Evolutionary conservation across 805 yeast species (phyloP), one percentile per base, ranked within the genome.

Genomic region (Hagleromyces aurorensis): DNA sequence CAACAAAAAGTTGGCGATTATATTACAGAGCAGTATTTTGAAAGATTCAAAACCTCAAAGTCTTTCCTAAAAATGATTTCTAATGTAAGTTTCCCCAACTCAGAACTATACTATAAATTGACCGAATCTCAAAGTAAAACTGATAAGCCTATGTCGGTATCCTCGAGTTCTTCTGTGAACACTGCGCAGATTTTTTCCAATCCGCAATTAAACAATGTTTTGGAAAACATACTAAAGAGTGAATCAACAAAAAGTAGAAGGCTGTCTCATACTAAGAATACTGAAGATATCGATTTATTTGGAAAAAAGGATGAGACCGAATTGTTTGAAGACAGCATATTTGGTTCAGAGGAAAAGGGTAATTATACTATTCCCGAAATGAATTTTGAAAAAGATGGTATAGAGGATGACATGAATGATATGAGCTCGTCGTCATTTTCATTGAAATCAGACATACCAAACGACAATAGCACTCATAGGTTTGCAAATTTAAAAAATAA

Each of bases 21-120:
- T n/a, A n/a, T n/a, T n/a, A n/a, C n/a, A n/a, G 57, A 59, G 6
- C 56, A 62, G 1, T 69, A 73, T 39, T 69, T 78, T 37, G 64
- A 63, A n/a, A 69, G 64, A 5, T 85, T 83, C 52, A 73, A 73
- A 41, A 59, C 57, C 19, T 78, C 87, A 0, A 73, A 67, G 24
- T 44, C 64, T 1, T 79, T 73, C 44, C 43, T 72, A 28, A 66
- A 72, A 34, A 59, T 72, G 38, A 43, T 78, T 8, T 69, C 78
- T 6, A 61, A 66, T 8, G 65, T 59, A 7, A 41, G 48, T 1
- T 61, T 61, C 39, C 38, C 44, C 10, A 44, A 42, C 11, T 57
- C 60, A 11, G 55, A 52, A 15, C 36, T 41, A 3, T 43, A 40
- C 16, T 31, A 41, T 2, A 28, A 35, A 14, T 34, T 40, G 16